phyloP scores from a whole-genome alignment of 352 stramenopile species.

The Phytophthora boehmeriae region DNA sequence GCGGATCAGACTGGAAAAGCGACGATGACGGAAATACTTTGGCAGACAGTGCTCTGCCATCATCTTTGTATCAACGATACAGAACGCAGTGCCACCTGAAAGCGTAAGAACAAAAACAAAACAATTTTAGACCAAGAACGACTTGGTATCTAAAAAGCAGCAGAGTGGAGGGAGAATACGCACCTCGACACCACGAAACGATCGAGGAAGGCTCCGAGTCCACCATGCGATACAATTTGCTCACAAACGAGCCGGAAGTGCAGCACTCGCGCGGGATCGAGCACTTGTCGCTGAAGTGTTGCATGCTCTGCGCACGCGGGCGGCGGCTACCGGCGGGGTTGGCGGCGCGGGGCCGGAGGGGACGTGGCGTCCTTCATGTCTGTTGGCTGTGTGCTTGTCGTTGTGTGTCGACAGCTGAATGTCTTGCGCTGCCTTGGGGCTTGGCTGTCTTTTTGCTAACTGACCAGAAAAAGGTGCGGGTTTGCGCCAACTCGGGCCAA shows the following conservation, averaged over 20 bases:
- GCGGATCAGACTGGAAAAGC: conserved; percentile 89
- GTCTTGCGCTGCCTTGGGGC: conserved; percentile 13
- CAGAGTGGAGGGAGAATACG: neutral
- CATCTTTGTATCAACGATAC: conserved; percentile 90
- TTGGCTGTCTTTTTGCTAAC: conserved; percentile 66
- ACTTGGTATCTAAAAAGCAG: neutral
- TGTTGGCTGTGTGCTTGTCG: conserved; percentile 3
- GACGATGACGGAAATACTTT: conserved; percentile 91
- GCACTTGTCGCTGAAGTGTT: conserved; percentile 45
- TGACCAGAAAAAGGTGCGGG: conserved; percentile 31
- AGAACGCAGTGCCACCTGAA: conserved; percentile 89
- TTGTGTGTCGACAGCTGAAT: conserved; percentile 3
- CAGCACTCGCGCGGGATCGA: conserved; percentile 47
- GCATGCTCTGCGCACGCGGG: conserved; percentile 58
- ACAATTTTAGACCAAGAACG: neutral
- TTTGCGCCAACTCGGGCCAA: neutral
- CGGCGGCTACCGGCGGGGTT: conserved; percentile 29
- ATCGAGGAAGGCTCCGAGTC: conserved; percentile 81
- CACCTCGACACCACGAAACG: conserved; percentile 82
- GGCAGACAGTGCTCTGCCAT: conserved; percentile 89
- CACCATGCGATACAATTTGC: conserved; percentile 87
- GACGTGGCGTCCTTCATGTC: conserved; percentile 35
- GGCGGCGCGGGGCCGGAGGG: conserved; percentile 4
- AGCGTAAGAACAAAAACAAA: conserved; percentile 1
- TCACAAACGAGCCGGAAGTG: conserved; percentile 83